Base-by-base conservation (phyloP, 148 eudicot species). In the Tetragonia tetragonoides region DNA sequence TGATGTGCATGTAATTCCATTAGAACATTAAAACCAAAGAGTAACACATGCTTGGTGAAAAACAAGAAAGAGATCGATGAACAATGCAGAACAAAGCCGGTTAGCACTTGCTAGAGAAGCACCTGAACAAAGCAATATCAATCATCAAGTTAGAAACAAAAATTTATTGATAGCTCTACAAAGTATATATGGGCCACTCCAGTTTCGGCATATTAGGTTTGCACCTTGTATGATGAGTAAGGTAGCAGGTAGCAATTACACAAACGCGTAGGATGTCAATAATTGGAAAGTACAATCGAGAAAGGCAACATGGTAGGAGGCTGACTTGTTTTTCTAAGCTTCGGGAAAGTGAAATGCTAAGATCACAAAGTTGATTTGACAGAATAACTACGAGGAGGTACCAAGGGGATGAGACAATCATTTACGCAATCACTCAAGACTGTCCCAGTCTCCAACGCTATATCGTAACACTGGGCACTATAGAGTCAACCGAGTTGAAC, bases 21-120 rank as follows among this genome's bases (percentile, higher is more conserved):
- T 39, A n/a, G 56, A 69, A 73, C 21, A 57, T 66, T 47, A 74
- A 62, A 38, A 15, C 7, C 69, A 68, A 39, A 59, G 67, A 39
- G 21, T 53, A 21, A 38, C 4, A 8, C 61, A 46, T 11, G 9
- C 1, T 47, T 4, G 23, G 62, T 20, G 21, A 17, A 54, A 57
- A 57, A 57, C 23, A 49, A 44, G 44, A n/a, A 0, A 10, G 17
- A 70, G 20, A 41, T 14, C 20, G 6, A 41, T 2, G 70, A 67
- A 6, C 41, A 18, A 41, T 16, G 3, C 70, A 57, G 62, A 54
- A 57, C 21, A 57, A 20, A 20, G 62, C 62, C 7, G 4, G 21
- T 57, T 57, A 18, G 21, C 62, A 57, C 23, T 44, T 57, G 17
- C n/a, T 57, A 38, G 28, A 39, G 56, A 69, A 23, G 62, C 44